Percentiles rank a stretch among this genome's conserved stretches.
phyloP scores from a whole-genome alignment of 2,329 filamentous ascomycete genomes.

The Venturia aucupariae region DNA sequence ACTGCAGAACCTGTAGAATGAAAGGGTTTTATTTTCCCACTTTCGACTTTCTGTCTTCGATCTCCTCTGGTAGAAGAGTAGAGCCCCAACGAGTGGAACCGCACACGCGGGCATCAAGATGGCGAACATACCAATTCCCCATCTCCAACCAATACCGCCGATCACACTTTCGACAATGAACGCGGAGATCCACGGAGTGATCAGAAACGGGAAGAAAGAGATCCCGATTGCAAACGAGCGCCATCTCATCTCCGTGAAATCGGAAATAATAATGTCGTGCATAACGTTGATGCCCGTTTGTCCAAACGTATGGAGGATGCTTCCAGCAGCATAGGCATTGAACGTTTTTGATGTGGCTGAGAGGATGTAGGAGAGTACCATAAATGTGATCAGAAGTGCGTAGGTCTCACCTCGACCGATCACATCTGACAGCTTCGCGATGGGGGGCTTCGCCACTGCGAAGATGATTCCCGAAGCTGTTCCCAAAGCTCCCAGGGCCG shows the following conservation, averaged over 20 bases:
- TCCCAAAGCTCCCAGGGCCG: conserved; percentile 27
- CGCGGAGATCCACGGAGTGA: conserved; percentile 34
- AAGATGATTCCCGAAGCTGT: conserved; percentile 32
- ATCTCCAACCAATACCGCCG: conserved; percentile 34
- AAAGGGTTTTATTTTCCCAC: conserved; percentile 21
- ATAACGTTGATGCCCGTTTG: conserved; percentile 33
- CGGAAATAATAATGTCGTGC: conserved; percentile 34
- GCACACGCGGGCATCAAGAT: conserved; percentile 33
- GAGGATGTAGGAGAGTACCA: conserved; percentile 31
- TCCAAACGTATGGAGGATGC: conserved; percentile 29
- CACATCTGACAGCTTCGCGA: conserved; percentile 36
- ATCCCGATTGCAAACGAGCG: conserved; percentile 32
- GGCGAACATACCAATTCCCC: conserved; percentile 37
- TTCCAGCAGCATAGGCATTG: conserved; percentile 30
- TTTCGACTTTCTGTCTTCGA: conserved; percentile 24
- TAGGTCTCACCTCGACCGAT: conserved; percentile 33
- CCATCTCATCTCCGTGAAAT: conserved; percentile 33
- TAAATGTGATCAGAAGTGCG: conserved; percentile 26
- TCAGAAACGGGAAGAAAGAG: conserved; percentile 32
- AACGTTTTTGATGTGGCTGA: conserved; percentile 29
- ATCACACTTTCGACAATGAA: conserved; percentile 34
- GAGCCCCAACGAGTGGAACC: conserved; percentile 28
- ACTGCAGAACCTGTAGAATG: conserved; percentile 29
- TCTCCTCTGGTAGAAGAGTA: conserved; percentile 30
- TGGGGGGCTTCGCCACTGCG: conserved; percentile 32